phyloP scores from a whole-genome alignment of 176 grass and related monocot genomes.

The barley (Hordeum vulgare) region MorexV3_pseudomolecules_assembly NC_058524.1:397059488-397059987 shows the following conservation, averaged over 20 bases:
- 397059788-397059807: not conserved
- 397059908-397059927: not conserved
- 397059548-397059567: not conserved
- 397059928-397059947: not conserved
- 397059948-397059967: not conserved
- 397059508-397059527: constrained; percentile 87
- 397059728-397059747: not conserved
- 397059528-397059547: constrained; percentile 67
- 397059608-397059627: not conserved
- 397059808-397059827: not conserved
- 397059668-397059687: not conserved
- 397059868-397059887: no score
- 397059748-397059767: not conserved
- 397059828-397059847: not conserved
- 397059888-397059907: not conserved
- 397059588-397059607: not conserved
- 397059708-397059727: not conserved
- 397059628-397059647: not conserved
- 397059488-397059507: constrained; percentile 93
- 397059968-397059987: not conserved
- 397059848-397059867: not conserved
- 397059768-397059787: not conserved
- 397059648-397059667: not conserved
- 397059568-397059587: not conserved
- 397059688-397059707: not conserved